These are phyloP conservation scores for Staphylotrichum longicolle DNA, from an alignment of 495 filamentous ascomycete species.

Conservation along the genomic window DNA sequence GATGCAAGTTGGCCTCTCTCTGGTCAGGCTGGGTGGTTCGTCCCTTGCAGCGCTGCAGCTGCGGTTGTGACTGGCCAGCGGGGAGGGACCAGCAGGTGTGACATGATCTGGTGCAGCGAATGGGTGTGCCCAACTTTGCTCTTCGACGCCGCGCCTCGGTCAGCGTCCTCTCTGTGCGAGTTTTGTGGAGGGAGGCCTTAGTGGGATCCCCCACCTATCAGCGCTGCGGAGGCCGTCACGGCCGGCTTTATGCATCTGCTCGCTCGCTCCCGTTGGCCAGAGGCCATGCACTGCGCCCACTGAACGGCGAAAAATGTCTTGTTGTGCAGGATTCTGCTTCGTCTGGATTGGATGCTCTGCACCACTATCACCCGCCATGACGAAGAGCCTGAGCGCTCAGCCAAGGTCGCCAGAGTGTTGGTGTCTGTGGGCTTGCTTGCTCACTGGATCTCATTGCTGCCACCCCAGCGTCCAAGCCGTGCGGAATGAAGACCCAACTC, in stretches of 20 bases:
- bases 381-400: constrained; percentile 14
- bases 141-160: constrained; percentile 29
- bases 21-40: constrained; percentile 19
- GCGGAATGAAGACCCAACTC: too few relatives aligned
- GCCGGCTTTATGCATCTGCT: constrained; percentile 35
- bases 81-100: constrained; percentile 24
- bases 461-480: too few relatives aligned
- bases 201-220: constrained; percentile 31
- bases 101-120: constrained; percentile 33
- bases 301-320: constrained; percentile 14
- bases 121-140: constrained; percentile 32
- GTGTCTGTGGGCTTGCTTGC: not conserved
- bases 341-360: constrained; percentile 24
- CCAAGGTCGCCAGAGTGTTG: not conserved
- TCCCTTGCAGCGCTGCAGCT: constrained; percentile 33
- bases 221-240: constrained; percentile 19
- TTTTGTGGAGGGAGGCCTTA: constrained; percentile 31
- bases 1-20: constrained; percentile 32
- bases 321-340: constrained; percentile 18
- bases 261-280: constrained; percentile 29
- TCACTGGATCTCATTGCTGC: not conserved
- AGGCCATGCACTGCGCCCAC: constrained; percentile 16
- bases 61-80: constrained; percentile 29
- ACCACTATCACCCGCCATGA: constrained; percentile 21
- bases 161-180: constrained; percentile 27